Evolutionary conservation across 2,329 filamentous ascomycete genomes (phyloP), one percentile per base, ranked within the genome.

Genomic region (Microdochium paspali): DNA sequence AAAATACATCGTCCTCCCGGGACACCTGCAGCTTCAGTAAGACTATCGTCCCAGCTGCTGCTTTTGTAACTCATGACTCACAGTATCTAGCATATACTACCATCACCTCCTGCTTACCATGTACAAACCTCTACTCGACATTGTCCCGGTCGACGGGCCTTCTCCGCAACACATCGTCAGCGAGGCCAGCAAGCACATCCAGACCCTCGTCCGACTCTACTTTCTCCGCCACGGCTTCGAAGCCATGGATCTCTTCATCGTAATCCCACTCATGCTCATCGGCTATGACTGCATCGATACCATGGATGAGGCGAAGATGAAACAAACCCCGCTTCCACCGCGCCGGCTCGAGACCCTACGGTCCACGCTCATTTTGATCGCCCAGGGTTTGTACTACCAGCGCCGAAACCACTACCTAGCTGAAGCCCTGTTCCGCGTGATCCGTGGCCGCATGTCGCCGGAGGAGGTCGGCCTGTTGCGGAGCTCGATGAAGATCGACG

Each of bases 1-100:
- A 6, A 55, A 44, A 20, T 50, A 51, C 1, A 63, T 67, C 3
- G 62, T 57, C 0, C 51, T 65, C 15, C 65, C 66, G 4, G 58
- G 56, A 1, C 65, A 68, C 23, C 43, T 69, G 2, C 62, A 64
- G 25, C 47, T 66, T 31, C 65, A 68, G 64, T 68, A 50, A 56
- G 65, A 15, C 26, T 9, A 9, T 15, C 9, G 26, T 30, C 9
- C 15, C 26, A 30, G 26, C 26, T 9, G 9, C 26, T 30, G 15
- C 9, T 9, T 30, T 30, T 9, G 26, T 9, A 30, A 30, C n/a
- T n/a, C n/a, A n/a, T n/a, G n/a, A 30, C 26, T 30, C 9, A 30
- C 26, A 30, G 15, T 15, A 15, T 30, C 26, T 15, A 30, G 26
- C 26, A 30, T 30, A 15, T 30, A 9, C 26, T 30, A 30, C 26